Conservation (phyloP, 2,329 filamentous ascomycete species). For the Ceratocystis ficicola region DNA sequence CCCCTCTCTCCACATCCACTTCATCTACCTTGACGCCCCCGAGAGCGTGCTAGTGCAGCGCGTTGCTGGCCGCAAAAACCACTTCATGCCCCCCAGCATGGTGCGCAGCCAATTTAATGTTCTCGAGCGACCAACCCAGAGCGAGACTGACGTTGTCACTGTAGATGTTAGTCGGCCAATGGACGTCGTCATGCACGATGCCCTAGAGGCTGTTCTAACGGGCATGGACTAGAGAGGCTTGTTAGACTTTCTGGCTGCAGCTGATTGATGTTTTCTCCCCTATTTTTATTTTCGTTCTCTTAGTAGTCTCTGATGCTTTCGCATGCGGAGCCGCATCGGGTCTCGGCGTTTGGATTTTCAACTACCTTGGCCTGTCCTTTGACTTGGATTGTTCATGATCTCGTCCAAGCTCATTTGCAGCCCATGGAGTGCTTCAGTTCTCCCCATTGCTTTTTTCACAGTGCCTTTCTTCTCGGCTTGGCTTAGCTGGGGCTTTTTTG, state of each 20-base stretch:
- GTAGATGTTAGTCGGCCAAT: constrained; percentile 53
- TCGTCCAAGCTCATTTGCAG: constrained; percentile 14
- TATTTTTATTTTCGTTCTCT: background rate
- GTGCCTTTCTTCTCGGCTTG: background rate
- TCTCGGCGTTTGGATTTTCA: constrained; percentile 3
- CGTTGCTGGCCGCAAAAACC: constrained; percentile 61
- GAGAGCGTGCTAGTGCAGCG: constrained; percentile 65
- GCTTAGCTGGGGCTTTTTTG: background rate
- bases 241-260: background rate
- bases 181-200: constrained; percentile 48
- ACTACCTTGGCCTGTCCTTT: background rate
- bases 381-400: constrained; percentile 18
- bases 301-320: background rate
- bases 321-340: background rate
- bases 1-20: constrained; percentile 67
- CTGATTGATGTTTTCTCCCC: constrained; percentile 10
- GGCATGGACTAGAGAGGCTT: constrained; percentile 33
- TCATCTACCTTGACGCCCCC: constrained; percentile 75
- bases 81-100: constrained; percentile 96
- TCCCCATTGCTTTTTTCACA: background rate
- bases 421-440: background rate
- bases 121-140: constrained; percentile 64
- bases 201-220: constrained; percentile 44
- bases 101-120: constrained; percentile 82
- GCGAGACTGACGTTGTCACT: constrained; percentile 60